Conservation (phyloP, 208 protist genomes). For the Crithidia thermophila region DNA sequence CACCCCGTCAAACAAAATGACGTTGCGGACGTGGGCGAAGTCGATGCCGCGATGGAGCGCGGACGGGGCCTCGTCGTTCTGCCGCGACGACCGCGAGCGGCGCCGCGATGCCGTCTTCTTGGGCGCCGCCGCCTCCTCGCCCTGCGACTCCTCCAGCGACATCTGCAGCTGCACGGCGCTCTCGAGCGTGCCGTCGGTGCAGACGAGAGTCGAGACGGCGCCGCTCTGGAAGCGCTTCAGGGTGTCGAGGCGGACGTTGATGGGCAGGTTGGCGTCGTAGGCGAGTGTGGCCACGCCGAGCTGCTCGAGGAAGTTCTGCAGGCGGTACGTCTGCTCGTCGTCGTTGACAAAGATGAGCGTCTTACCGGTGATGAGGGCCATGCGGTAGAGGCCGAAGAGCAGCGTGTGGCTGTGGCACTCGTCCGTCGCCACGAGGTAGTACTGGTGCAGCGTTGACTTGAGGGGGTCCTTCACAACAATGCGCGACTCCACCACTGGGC, state of each 20-base stretch:
- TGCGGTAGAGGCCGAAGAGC: slow-evolving; percentile 94
- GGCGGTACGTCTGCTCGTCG: slow-evolving; percentile 93
- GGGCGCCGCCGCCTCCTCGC: slow-evolving; percentile 4
- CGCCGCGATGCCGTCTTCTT: slow-evolving; percentile 17
- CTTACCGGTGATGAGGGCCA: slow-evolving; percentile 94
- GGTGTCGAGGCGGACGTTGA: slow-evolving; percentile 95
- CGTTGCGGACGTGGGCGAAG: slow-evolving; percentile 95
- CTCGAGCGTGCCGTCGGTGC: slow-evolving; percentile 94
- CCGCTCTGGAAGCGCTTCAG: slow-evolving; percentile 96
- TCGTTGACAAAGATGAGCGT: slow-evolving; percentile 97
- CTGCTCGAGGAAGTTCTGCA: slow-evolving; percentile 97
- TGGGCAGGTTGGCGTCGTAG: slow-evolving; percentile 95
- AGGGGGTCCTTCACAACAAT: slow-evolving; percentile 50
- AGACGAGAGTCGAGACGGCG: slow-evolving; percentile 95
- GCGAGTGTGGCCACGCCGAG: slow-evolving; percentile 93
- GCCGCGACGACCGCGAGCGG: neutral
- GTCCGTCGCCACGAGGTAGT: slow-evolving; percentile 89
- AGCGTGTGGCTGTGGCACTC: slow-evolving; percentile 94
- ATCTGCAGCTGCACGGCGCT: slow-evolving; percentile 71
- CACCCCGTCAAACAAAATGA: slow-evolving; percentile 98
- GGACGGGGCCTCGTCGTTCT: slow-evolving; percentile 39
- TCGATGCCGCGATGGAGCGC: slow-evolving; percentile 96
- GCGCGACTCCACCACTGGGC: slow-evolving; percentile 76
- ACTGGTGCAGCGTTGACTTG: slow-evolving; percentile 74
- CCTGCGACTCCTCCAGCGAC: slow-evolving; percentile 29